Evolutionary conservation across 177 flowering plant species (phyloP).

Genomic region (Tripterygium wilfordii): DNA sequence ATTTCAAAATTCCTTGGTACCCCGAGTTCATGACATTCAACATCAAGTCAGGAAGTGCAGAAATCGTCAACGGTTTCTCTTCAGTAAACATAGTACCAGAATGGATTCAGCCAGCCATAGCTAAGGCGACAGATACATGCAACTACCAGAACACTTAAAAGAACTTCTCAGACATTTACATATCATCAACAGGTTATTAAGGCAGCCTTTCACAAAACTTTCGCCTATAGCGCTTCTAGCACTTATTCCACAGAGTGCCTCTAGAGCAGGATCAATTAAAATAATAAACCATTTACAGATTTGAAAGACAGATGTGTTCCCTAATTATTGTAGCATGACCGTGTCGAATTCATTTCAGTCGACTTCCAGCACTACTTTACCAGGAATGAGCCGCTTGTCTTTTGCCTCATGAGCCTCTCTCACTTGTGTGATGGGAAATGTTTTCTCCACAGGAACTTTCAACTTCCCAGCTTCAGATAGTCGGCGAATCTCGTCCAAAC

Average conservation of each 20-base stretch:
- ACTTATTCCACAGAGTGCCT: not conserved
- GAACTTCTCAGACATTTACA: conserved; percentile 4
- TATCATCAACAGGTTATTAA: not conserved
- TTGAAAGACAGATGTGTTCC: too few relatives aligned
- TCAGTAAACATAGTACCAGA: too few relatives aligned
- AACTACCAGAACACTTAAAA: too few relatives aligned
- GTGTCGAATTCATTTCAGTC: conserved; percentile 29
- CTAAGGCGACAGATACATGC: too few relatives aligned
- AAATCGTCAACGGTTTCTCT: too few relatives aligned
- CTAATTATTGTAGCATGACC: too few relatives aligned
- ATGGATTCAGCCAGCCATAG: too few relatives aligned
- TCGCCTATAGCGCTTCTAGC: not conserved
- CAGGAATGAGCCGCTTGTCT: conserved; percentile 54
- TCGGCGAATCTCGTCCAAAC: conserved; percentile 63
- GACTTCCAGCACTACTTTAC: conserved; percentile 86
- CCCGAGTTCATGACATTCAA: too few relatives aligned
- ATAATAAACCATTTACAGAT: too few relatives aligned
- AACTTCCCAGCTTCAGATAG: conserved; percentile 70
- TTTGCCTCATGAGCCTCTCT: conserved; percentile 87
- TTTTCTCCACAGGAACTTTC: conserved; percentile 78
- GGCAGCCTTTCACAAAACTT: not conserved
- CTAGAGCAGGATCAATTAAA: not conserved
- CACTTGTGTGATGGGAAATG: conserved; percentile 76
- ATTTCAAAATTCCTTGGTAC: too few relatives aligned
- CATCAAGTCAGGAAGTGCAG: too few relatives aligned